Evolutionary conservation across 441 rosid genomes (phyloP), one percentile per base, ranked within the genome.

Genomic region (Capsella rubella): DNA sequence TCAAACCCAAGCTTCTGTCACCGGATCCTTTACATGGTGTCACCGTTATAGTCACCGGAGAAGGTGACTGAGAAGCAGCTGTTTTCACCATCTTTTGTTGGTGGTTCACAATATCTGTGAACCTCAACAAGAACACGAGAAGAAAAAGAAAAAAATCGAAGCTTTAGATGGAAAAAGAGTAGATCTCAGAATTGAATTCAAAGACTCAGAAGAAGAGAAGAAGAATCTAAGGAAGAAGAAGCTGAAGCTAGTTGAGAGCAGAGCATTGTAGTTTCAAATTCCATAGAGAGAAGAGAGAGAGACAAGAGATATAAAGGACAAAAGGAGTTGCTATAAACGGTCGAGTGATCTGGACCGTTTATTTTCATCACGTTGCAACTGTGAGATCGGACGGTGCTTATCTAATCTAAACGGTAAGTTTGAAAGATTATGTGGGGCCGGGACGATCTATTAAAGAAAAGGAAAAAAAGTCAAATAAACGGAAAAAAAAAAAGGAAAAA

Each of bases 41-140:
- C 49, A 90, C 85, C 49, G 86, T 86, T 69, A 90, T 85, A 32
- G 89, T 90, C 80, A 89, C 92, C 64, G 93, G 93, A 69, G 93
- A 85, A 4, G 90, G 79, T 56, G 86, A 72, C 3, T n/a, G 51
- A 46, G 87, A 79, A 90, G 68, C 61, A 27, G 86, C 72, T 18
- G 83, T 54, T 78, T 83, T 86, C 83, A 88, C 87, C 92, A 88
- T 85, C 12, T 47, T 77, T 6, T 0, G 8, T 10, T 15, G 2
- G 25, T 2, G 15, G 61, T 57, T 53, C 45, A 27, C 58, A 25
- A 3, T 18, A 37, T 40, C 37, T 3, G 47, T 21, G 35, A 15
- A 47, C 65, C 61, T 31, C 8, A 15, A 39, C 15, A 40, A 67
- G 35, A 37, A 67, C 8, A 27, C 12, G 21, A 71, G 37, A 25